A percentile compares a stretch with the other conserved stretches of the same genome.
These are phyloP conservation scores for Microsporum ferrugineum DNA, from an alignment of 2,329 filamentous ascomycete species.

Conservation along the genomic window DNA sequence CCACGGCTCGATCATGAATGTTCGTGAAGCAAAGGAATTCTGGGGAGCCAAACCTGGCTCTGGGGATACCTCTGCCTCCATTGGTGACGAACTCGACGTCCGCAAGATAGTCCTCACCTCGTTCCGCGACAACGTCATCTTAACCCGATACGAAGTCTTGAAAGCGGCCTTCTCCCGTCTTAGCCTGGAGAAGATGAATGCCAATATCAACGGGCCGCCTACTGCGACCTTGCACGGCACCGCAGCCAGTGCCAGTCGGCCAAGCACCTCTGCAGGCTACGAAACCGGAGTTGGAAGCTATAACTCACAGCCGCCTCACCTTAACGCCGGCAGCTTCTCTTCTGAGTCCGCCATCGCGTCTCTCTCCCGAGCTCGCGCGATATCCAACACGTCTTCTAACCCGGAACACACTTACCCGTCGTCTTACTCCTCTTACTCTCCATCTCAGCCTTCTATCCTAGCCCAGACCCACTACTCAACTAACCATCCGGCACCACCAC, in stretches of 20 bases:
- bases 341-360: slow-evolving; percentile 42
- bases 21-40: slow-evolving; percentile 74
- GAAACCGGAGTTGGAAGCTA: slow-evolving; percentile 56
- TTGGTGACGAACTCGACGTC: slow-evolving; percentile 60
- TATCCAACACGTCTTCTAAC: slow-evolving; percentile 55
- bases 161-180: slow-evolving; percentile 84
- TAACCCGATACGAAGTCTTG: slow-evolving; percentile 78
- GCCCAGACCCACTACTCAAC: not conserved
- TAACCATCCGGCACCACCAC: not conserved
- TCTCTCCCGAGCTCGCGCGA: slow-evolving; percentile 54
- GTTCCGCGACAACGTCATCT: slow-evolving; percentile 78
- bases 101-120: slow-evolving; percentile 77
- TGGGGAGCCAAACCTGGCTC: slow-evolving; percentile 62
- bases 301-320: slow-evolving; percentile 66
- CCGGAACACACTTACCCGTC: slow-evolving; percentile 35
- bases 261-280: slow-evolving; percentile 64
- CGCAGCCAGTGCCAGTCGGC: slow-evolving; percentile 38
- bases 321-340: slow-evolving; percentile 52
- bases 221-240: slow-evolving; percentile 31
- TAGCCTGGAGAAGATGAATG: slow-evolving; percentile 65
- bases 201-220: slow-evolving; percentile 33
- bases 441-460: slow-evolving; percentile 24
- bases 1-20: slow-evolving; percentile 62
- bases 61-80: slow-evolving; percentile 20
- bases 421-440: slow-evolving; percentile 32